These are phyloP conservation scores for Cordyceps militaris DNA, from an alignment of 2,329 filamentous ascomycete species.

Conservation along the genomic window DNA sequence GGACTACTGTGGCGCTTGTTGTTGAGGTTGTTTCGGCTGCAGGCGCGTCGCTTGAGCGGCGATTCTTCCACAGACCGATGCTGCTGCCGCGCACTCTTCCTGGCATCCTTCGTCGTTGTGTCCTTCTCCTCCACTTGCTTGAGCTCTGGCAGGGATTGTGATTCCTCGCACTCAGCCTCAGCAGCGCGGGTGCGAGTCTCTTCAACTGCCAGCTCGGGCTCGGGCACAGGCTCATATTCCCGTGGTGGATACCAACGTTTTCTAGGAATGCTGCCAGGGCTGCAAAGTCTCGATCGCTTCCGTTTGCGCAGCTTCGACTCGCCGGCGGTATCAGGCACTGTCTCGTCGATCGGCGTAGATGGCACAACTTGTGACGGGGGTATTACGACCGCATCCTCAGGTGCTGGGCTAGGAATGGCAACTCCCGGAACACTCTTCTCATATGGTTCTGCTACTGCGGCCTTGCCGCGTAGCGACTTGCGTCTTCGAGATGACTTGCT, in stretches of 20 bases:
- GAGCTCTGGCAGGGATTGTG: slow-evolving; percentile 8
- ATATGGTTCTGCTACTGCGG: not conserved
- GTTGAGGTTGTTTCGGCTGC: not conserved
- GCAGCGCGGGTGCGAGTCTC: not conserved
- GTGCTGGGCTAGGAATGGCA: not conserved
- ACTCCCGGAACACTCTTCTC: not conserved
- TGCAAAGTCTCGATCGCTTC: not conserved
- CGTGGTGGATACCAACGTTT: slow-evolving; percentile 3
- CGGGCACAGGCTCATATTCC: not conserved
- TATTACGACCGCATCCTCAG: not conserved
- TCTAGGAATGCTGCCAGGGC: not conserved
- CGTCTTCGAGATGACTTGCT: slow-evolving; percentile 1
- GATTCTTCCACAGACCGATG: not conserved
- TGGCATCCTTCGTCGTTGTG: not conserved
- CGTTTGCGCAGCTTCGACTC: slow-evolving; percentile 10
- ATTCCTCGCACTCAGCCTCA: slow-evolving; percentile 1
- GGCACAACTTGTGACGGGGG: not conserved
- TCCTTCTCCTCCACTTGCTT: not conserved
- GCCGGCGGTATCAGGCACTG: not conserved
- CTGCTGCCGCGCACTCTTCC: not conserved
- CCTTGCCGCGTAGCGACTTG: slow-evolving; percentile 8
- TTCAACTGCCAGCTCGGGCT: not conserved
- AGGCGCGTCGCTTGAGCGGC: slow-evolving; percentile 1
- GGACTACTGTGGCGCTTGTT: slow-evolving; percentile 1
- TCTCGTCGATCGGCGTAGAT: not conserved